Percentiles rank a stretch among this genome's conserved stretches.
Evolutionary conservation across 805 yeast genomes (phyloP).

Genomic region (Candida berthetii): DNA sequence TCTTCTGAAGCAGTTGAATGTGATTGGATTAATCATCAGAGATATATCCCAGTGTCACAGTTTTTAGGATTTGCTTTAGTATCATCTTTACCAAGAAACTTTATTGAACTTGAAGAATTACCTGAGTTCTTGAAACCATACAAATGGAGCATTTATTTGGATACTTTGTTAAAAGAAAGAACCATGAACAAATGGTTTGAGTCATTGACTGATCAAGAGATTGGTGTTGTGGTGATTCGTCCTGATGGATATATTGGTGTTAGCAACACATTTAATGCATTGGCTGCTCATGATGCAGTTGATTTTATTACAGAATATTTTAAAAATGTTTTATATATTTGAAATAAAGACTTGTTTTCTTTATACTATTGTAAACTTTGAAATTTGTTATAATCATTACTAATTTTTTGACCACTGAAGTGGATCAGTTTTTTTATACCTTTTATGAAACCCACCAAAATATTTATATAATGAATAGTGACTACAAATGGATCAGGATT

Average conservation of each 20-base stretch:
- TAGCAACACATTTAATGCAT: neutral
- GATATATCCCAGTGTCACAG: conserved; percentile 8
- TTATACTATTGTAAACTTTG: no score
- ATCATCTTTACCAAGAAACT: neutral
- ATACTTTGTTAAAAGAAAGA: neutral
- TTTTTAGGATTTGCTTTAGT: conserved; percentile 3
- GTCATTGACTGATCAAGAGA: neutral
- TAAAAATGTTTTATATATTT: no score
- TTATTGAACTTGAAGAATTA: conserved; percentile 3
- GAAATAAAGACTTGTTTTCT: no score
- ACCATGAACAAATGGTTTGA: conserved; percentile 5
- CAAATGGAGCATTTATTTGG: conserved; percentile 6
- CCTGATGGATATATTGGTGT: conserved; percentile 19
- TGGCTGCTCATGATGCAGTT: neutral
- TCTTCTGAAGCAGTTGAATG: no score
- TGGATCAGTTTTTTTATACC: no score
- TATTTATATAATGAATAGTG: no score
- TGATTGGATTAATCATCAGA: conserved; percentile 3
- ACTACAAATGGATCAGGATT: neutral
- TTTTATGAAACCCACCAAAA: no score
- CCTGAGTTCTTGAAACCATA: conserved; percentile 7
- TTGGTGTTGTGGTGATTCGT: conserved; percentile 11
- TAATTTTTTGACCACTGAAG: no score
- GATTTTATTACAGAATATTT: no score
- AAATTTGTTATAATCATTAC: no score